Conservation (phyloP, 805 yeast genomes). For the Suhomyces xylopsoci region DNA sequence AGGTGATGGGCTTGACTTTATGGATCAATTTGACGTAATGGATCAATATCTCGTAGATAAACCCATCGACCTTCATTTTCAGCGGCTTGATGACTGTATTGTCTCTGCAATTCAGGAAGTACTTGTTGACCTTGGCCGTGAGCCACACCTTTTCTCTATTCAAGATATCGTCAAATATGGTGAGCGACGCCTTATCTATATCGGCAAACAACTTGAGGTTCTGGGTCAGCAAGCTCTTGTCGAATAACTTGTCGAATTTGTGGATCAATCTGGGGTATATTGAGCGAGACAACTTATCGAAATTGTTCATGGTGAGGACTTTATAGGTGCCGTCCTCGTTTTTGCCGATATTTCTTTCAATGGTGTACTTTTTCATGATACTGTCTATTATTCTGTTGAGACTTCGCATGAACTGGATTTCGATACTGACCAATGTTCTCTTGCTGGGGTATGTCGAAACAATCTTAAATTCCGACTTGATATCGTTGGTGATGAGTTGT, state of each 20-base stretch:
- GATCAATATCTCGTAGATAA: constrained; percentile 35
- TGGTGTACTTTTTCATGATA: constrained; percentile 36
- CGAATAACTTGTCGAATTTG: constrained; percentile 33
- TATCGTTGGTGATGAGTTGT: constrained; percentile 20
- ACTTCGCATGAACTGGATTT: constrained; percentile 45
- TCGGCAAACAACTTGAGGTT: constrained; percentile 40
- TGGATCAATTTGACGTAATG: constrained; percentile 42
- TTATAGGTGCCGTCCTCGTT: constrained; percentile 32
- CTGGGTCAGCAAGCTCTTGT: constrained; percentile 34
- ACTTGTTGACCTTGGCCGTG: constrained; percentile 24
- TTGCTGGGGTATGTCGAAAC: constrained; percentile 38
- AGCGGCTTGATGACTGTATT: not conserved
- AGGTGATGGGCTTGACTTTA: constrained; percentile 40
- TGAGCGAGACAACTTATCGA: constrained; percentile 31
- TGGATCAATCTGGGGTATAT: constrained; percentile 31
- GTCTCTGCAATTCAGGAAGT: constrained; percentile 16
- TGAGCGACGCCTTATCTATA: constrained; percentile 37
- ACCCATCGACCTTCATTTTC: constrained; percentile 31
- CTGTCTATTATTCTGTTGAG: constrained; percentile 40
- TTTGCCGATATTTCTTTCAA: constrained; percentile 19
- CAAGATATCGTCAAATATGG: constrained; percentile 40
- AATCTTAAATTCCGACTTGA: constrained; percentile 23
- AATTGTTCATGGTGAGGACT: constrained; percentile 43
- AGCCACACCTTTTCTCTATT: constrained; percentile 35
- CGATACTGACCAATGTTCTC: constrained; percentile 38